Base-by-base conservation (phyloP, 768 basidiomycete genomes). In the Rubroboletus satanas region DNA sequence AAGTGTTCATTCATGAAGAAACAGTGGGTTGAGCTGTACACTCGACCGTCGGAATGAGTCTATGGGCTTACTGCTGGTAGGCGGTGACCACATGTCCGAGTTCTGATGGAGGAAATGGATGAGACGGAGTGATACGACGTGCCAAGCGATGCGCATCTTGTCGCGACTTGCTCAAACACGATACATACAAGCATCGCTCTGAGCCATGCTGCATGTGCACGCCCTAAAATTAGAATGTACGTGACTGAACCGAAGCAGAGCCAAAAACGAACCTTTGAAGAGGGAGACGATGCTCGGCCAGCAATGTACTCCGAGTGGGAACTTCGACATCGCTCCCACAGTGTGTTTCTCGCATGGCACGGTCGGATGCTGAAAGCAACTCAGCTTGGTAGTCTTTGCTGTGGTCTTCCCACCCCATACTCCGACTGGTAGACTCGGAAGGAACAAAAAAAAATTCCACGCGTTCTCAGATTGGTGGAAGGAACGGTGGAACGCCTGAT, bases 141-240 rank as follows among this genome's bases (percentile, higher is more conserved):
- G 45, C 17, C 28, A 21, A 31, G 51, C 55, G 49, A 54, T 55
- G 54, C 45, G 12, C 17, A 3, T 12, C 1, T 15, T n/a, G 37
- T 45, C 35, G 28, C 39, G 32, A 32, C n/a, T 8, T 37, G 39
- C 36, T 43, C 36, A 29, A 39, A 28, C 32, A 28, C 38, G 29
- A 38, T 14, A 49, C n/a, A 26, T n/a, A 17, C 26, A 35, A 45
- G 44, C 51, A 60, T 56, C 57, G 55, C 52, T 45, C 47, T 18
- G 42, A 39, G 26, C 23, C 55, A 62, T 55, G 41, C 54, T 56
- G 49, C 48, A 28, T 2, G 18, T n/a, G 29, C 12, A 15, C 21
- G 10, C 32, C 44, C 4, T 7, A 23, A 38, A 52, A 52, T 55
- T 55, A 33, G 55, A 45, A 45, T 42, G 12, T 17, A 12, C 51